A percentile compares a stretch with the other conserved stretches of the same genome.
Conservation (phyloP, 2,329 filamentous ascomycete species). For the Stenocarpella maydis region DNA sequence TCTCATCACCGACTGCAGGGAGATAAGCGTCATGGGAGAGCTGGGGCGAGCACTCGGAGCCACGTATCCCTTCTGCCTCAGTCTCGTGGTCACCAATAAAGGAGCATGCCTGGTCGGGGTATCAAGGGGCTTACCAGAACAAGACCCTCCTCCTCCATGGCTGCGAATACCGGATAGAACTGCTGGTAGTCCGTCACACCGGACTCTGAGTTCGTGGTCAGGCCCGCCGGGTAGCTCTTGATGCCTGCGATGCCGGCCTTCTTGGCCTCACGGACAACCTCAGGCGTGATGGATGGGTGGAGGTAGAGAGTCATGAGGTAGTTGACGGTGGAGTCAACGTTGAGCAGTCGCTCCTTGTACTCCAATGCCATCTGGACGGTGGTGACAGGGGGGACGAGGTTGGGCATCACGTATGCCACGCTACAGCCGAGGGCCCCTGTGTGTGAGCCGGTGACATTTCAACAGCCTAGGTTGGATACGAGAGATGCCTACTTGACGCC, state of each 20-base stretch:
- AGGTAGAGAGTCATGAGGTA: conserved; percentile 77
- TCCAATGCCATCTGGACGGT: conserved; percentile 69
- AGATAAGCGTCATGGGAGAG: not conserved
- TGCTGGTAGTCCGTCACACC: conserved; percentile 75
- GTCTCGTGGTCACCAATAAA: not conserved
- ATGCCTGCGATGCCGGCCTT: conserved; percentile 75
- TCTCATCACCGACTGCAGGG: conserved; percentile 18
- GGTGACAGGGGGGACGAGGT: conserved; percentile 70
- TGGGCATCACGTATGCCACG: conserved; percentile 58
- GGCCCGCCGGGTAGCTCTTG: conserved; percentile 73
- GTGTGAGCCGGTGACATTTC: conserved; percentile 32
- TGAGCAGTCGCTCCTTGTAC: conserved; percentile 69
- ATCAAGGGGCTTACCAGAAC: conserved; percentile 39
- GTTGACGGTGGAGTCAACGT: conserved; percentile 67
- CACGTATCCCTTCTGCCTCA: not conserved
- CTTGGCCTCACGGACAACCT: conserved; percentile 76
- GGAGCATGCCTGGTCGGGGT: not conserved
- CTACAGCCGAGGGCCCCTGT: conserved; percentile 33
- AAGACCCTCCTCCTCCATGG: conserved; percentile 85
- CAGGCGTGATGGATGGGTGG: conserved; percentile 70
- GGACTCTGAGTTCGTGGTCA: conserved; percentile 72
- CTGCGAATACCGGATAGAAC: conserved; percentile 83
- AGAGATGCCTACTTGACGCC: conserved; percentile 49
- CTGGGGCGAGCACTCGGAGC: not conserved
- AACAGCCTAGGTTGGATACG: conserved; percentile 61